A percentile compares a stretch with the other conserved stretches of the same genome.
phyloP scores from a whole-genome alignment of 352 stramenopile species.

The Phytophthora macrochlamydospora region DNA sequence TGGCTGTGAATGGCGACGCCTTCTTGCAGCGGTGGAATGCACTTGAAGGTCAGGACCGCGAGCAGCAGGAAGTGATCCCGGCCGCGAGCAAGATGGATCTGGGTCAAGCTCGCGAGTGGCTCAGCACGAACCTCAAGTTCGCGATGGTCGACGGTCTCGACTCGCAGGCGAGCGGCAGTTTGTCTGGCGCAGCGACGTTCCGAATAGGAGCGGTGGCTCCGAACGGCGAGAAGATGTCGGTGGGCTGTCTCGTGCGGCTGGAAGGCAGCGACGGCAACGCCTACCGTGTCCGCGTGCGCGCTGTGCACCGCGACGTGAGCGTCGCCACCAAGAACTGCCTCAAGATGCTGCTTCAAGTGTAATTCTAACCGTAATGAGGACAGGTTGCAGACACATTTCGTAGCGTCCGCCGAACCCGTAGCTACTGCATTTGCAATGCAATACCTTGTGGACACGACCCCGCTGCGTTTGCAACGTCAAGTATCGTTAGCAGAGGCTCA shows the following conservation, averaged over 20 bases:
- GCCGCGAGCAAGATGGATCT: conserved; percentile 86
- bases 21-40: conserved; percentile 94
- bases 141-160: conserved; percentile 79
- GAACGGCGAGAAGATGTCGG: conserved; percentile 93
- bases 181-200: conserved; percentile 92
- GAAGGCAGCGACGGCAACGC: conserved; percentile 87
- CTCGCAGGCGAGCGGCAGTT: conserved; percentile 75
- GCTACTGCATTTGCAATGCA: conserved; percentile 5
- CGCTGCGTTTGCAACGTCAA: conserved; percentile 12
- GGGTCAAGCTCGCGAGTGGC: conserved; percentile 77
- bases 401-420: conserved; percentile 6
- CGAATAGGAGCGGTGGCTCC: conserved; percentile 88
- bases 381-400: conserved; percentile 6
- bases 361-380: conserved; percentile 4
- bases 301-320: conserved; percentile 89
- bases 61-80: conserved; percentile 92
- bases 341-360: conserved; percentile 52
- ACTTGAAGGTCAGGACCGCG: conserved; percentile 90
- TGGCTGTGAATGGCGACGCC: conserved; percentile 88
- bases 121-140: conserved; percentile 91
- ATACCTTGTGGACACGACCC: not conserved
- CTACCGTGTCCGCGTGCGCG: conserved; percentile 92
- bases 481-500: conserved; percentile 6
- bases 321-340: conserved; percentile 72
- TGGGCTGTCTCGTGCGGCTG: conserved; percentile 92